Percentiles rank a stretch among this genome's conserved stretches.
Conservation (phyloP, 2,329 filamentous ascomycete genomes). For the Coleophoma eucalyptorum region DNA sequence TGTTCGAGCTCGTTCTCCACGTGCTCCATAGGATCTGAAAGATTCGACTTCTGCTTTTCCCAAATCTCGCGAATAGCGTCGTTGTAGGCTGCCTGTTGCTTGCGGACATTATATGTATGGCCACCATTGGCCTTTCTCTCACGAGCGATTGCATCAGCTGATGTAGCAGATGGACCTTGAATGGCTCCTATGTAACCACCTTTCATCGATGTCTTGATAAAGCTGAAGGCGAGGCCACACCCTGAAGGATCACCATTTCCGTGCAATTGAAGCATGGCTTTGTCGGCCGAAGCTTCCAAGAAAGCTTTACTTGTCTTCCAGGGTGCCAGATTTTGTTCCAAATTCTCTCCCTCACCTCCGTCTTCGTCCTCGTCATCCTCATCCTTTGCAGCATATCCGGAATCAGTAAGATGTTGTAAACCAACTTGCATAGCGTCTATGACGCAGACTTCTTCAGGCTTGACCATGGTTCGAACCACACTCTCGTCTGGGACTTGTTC, state of each 20-base stretch:
- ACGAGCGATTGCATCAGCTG: conserved; percentile 74
- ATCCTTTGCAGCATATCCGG: conserved; percentile 73
- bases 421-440: conserved; percentile 97
- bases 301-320: conserved; percentile 98
- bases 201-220: conserved; percentile 98
- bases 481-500: conserved; percentile 78
- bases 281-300: conserved; percentile 86
- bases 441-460: conserved; percentile 90
- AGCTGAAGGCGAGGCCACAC: conserved; percentile 90
- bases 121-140: conserved; percentile 87
- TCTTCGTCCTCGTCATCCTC: conserved; percentile 53
- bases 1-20: conserved; percentile 49
- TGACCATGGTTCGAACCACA: conserved; percentile 81
- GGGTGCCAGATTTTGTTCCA: conserved; percentile 86
- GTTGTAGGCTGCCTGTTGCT: conserved; percentile 89
- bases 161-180: conserved; percentile 59
- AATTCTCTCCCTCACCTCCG: conserved; percentile 54
- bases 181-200: conserved; percentile 87
- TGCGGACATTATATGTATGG: conserved; percentile 95
- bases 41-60: conserved; percentile 77
- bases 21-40: conserved; percentile 69
- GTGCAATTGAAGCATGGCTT: conserved; percentile 94
- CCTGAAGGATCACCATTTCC: conserved; percentile 94
- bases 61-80: conserved; percentile 89
- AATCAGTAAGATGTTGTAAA: conserved; percentile 83